Evolutionary conservation across 495 filamentous ascomycete genomes (phyloP), one percentile per base, ranked within the genome.

Genomic region (Aspergillus diversus): DNA sequence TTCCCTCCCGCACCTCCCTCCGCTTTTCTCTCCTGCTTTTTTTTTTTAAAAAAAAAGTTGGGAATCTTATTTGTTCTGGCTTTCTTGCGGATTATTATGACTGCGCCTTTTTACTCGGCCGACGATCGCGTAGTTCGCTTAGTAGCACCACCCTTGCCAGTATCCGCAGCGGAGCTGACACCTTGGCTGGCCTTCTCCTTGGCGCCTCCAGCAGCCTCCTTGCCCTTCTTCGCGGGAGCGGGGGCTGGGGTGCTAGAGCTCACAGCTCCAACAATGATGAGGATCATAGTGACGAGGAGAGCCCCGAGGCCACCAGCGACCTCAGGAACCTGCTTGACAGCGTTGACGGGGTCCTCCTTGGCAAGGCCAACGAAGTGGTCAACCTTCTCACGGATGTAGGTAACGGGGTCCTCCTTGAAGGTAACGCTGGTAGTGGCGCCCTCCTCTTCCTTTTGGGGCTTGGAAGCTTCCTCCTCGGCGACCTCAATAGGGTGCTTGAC

Each of bases 341-440:
- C 96, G 77, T 93, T 83, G 71, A 99, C 65, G 47, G 96, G 96
- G 75, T 98, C 90, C 64, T 86, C 86, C 84, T 93, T 89, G 75
- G 87, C 90, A 69, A 97, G 89, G 63, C 87, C 88, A 56, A 92
- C 71, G 84, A 97, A 98, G 59, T 91, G 84, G 72, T 96, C 89
- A 63, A 96, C 78, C 85, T 96, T 97, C 86, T 97, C 92, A 74
- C 86, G 89, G 80, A 97, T 82, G 79, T 92, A 98, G 71, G 76
- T 77, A 60, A 97, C 83, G 31, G 96, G 96, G 83, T 97, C 91
- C 67, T 98, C 96, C 75, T 88, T 78, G 89, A 99, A 98, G 73
- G 87, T 89, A 63, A 93, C 88, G 73, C 93, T 92, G 57, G 91
- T 87, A 32, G 87, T 87, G 62, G 78, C 79, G 62, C 81, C 84